Evolutionary conservation across 1,139 yeast species (phyloP).

Genomic region (Magnusiomyces magnusii): DNA sequence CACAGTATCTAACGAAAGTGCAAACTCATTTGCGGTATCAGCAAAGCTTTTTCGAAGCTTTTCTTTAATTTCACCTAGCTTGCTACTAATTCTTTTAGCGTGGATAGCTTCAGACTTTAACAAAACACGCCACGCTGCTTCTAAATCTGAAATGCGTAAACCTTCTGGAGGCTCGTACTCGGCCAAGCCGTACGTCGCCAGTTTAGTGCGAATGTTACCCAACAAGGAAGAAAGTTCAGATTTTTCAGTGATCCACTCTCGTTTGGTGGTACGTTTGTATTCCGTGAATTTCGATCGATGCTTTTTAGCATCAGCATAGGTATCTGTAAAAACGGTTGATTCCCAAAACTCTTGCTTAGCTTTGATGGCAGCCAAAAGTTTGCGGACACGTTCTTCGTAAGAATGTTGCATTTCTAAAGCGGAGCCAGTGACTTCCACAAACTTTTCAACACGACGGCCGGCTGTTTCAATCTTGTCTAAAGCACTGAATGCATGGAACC

Average conservation of each 20-base stretch:
- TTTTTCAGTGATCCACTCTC: conserved; percentile 37
- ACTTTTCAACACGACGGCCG: conserved; percentile 36
- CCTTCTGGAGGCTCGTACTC: conserved; percentile 35
- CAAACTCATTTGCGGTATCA: conserved; percentile 34
- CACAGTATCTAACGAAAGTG: conserved; percentile 29
- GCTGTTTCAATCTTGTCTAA: conserved; percentile 37
- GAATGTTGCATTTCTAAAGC: conserved; percentile 34
- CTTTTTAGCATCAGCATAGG: conserved; percentile 31
- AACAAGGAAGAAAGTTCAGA: conserved; percentile 34
- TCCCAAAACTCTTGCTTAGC: conserved; percentile 24
- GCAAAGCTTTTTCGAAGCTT: conserved; percentile 45
- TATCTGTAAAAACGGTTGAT: conserved; percentile 26
- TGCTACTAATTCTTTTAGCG: conserved; percentile 32
- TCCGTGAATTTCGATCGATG: conserved; percentile 27
- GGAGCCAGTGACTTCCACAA: conserved; percentile 34
- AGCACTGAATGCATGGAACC: conserved; percentile 49
- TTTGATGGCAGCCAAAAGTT: conserved; percentile 27
- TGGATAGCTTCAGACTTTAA: conserved; percentile 31
- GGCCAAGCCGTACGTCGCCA: conserved; percentile 34
- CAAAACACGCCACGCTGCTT: conserved; percentile 31
- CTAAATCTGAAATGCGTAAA: conserved; percentile 29
- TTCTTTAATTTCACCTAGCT: conserved; percentile 34
- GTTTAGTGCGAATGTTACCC: conserved; percentile 36
- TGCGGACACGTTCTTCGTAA: conserved; percentile 32
- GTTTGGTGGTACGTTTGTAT: conserved; percentile 32